Percentiles rank a stretch among this genome's conserved stretches.
Evolutionary conservation across 2,329 filamentous ascomycete species (phyloP).

Genomic region (Microcyclospora pomicola): DNA sequence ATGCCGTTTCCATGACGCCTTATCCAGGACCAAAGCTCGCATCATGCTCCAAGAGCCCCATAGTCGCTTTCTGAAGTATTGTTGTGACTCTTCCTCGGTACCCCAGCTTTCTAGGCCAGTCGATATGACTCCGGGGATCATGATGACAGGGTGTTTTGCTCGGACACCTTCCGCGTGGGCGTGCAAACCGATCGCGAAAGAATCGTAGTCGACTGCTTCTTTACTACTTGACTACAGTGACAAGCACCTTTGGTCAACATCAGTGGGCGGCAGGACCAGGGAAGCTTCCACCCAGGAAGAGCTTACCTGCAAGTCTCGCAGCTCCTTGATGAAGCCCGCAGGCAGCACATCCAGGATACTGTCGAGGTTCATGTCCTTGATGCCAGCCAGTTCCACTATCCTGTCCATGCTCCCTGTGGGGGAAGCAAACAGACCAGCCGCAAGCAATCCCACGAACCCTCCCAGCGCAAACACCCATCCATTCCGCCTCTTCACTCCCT

Average conservation of each 20-base stretch:
- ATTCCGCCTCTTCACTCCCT: constrained; percentile 52
- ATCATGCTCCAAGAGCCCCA: constrained; percentile 99
- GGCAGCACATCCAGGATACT: constrained; percentile 77
- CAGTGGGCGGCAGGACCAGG: constrained; percentile 7
- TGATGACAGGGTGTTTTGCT: constrained; percentile 80
- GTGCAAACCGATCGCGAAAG: constrained; percentile 79
- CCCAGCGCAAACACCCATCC: constrained; percentile 78
- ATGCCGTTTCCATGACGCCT: constrained; percentile 86
- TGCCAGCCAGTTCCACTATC: constrained; percentile 67
- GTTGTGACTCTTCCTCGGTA: constrained; percentile 67
- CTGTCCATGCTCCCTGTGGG: constrained; percentile 50
- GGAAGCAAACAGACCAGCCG: constrained; percentile 78
- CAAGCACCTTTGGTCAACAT: constrained; percentile 16
- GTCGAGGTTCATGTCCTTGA: constrained; percentile 63
- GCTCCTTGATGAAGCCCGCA: constrained; percentile 71
- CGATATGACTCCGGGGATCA: constrained; percentile 96
- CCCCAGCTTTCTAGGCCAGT: constrained; percentile 96
- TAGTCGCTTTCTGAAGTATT: constrained; percentile 84
- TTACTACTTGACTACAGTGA: constrained; percentile 61
- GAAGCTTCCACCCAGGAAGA: not conserved
- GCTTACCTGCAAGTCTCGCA: constrained; percentile 67
- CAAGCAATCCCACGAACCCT: constrained; percentile 77
- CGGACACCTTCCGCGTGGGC: constrained; percentile 65
- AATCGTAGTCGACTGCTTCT: constrained; percentile 80
- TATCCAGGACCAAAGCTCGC: constrained; percentile 82